A percentile compares a stretch with the other conserved stretches of the same genome.
Evolutionary conservation across 1,284 basidiomycete genomes (phyloP).

Genomic region (Fomitopsis pinicola): DNA sequence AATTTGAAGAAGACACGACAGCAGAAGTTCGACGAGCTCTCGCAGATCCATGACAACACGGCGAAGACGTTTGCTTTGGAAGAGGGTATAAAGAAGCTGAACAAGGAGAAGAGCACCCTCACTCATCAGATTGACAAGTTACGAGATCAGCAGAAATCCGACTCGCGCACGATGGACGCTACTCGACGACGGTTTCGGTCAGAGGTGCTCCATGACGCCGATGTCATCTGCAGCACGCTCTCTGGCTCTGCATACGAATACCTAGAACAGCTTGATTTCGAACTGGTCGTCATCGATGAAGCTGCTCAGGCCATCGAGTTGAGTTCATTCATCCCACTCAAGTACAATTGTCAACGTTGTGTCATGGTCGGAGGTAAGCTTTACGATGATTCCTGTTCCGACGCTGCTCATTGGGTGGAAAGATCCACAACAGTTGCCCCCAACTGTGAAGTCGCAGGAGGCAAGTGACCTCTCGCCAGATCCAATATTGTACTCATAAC

Average conservation of each 20-base stretch:
- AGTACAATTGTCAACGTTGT: slow-evolving; percentile 81
- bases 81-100: slow-evolving; percentile 67
- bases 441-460: slow-evolving; percentile 90
- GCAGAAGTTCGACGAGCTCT: slow-evolving; percentile 61
- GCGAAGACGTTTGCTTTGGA: slow-evolving; percentile 49
- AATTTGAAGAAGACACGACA: slow-evolving; percentile 59
- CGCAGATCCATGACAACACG: slow-evolving; percentile 46
- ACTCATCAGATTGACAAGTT: slow-evolving; percentile 73
- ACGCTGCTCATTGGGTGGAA: not conserved
- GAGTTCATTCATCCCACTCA: slow-evolving; percentile 94
- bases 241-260: slow-evolving; percentile 91
- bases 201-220: slow-evolving; percentile 83
- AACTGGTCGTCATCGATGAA: slow-evolving; percentile 97
- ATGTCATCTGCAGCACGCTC: slow-evolving; percentile 93
- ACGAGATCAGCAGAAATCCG: slow-evolving; percentile 76
- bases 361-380: slow-evolving; percentile 88
- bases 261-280: slow-evolving; percentile 84
- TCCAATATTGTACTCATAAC: not conserved
- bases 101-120: slow-evolving; percentile 58
- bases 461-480: slow-evolving; percentile 30
- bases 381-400: not conserved
- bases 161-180: slow-evolving; percentile 75
- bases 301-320: slow-evolving; percentile 97
- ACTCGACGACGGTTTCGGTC: slow-evolving; percentile 67
- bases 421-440: slow-evolving; percentile 97